Percentiles rank a stretch among this genome's conserved stretches.
These are phyloP conservation scores for Penicillium dipodomyicola DNA, from an alignment of 495 filamentous ascomycete species.

Conservation along the genomic window DNA sequence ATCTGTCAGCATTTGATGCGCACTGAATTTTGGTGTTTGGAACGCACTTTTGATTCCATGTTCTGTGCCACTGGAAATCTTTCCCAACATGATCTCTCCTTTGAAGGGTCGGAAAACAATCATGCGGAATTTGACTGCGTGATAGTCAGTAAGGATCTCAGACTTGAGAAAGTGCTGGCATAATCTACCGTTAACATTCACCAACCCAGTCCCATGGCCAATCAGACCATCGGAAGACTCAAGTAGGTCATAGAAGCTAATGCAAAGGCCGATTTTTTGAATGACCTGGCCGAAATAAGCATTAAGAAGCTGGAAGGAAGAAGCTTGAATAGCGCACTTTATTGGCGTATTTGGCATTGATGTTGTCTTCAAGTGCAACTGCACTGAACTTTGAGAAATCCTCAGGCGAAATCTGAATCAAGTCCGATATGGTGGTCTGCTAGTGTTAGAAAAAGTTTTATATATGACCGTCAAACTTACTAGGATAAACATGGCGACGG, in stretches of 20 bases:
- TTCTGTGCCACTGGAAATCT: slow-evolving; percentile 66
- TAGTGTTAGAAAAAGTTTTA: slow-evolving; percentile 18
- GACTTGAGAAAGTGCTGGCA: background rate
- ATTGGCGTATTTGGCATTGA: slow-evolving; percentile 95
- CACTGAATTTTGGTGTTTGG: background rate
- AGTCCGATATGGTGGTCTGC: slow-evolving; percentile 74
- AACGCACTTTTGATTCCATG: slow-evolving; percentile 72
- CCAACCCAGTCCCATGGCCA: slow-evolving; percentile 82
- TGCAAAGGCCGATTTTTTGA: slow-evolving; percentile 84
- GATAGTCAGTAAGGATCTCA: slow-evolving; percentile 3
- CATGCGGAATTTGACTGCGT: slow-evolving; percentile 80
- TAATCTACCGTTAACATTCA: slow-evolving; percentile 81
- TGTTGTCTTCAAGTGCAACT: slow-evolving; percentile 84
- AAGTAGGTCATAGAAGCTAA: slow-evolving; percentile 84
- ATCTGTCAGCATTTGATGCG: slow-evolving; percentile 5
- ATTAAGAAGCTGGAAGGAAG: background rate
- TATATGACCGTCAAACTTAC: slow-evolving; percentile 32
- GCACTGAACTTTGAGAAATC: slow-evolving; percentile 78
- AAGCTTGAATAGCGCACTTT: slow-evolving; percentile 54
- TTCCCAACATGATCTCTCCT: slow-evolving; percentile 79
- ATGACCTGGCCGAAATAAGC: slow-evolving; percentile 48
- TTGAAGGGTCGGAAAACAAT: slow-evolving; percentile 96
- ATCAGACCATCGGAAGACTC: slow-evolving; percentile 88
- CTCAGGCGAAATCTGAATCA: slow-evolving; percentile 84
- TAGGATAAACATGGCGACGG: slow-evolving; percentile 55